These are phyloP conservation scores for Uronychia binucleata DNA, from an alignment of 73 alveolate genomes.

Conservation along the genomic window DNA sequence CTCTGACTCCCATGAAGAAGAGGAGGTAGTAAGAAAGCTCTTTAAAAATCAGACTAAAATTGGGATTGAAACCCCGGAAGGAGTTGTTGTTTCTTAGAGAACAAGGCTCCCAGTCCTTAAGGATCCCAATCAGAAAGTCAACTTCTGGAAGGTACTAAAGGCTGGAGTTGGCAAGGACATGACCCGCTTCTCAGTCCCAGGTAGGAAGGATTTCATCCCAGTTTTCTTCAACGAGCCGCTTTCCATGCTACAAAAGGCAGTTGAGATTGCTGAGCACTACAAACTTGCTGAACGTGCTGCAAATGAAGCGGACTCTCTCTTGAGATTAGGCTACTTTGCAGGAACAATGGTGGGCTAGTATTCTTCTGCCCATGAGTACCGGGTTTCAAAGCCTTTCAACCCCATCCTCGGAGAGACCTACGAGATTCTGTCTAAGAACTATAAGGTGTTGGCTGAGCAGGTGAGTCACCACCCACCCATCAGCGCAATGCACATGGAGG, in stretches of 20 bases:
- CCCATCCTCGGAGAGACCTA: slow-evolving; percentile 92
- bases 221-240: slow-evolving; percentile 94
- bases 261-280: slow-evolving; percentile 85
- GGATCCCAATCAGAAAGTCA: slow-evolving; percentile 36
- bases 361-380: slow-evolving; percentile 62
- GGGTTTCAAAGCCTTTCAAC: slow-evolving; percentile 95
- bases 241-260: slow-evolving; percentile 88
- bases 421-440: slow-evolving; percentile 74
- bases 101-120: slow-evolving; percentile 24
- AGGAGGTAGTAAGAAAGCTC: too few species aligned
- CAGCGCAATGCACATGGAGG: slow-evolving; percentile 86
- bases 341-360: slow-evolving; percentile 82
- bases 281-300: slow-evolving; percentile 64
- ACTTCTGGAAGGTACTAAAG: slow-evolving; percentile 47
- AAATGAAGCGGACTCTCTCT: background rate
- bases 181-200: slow-evolving; percentile 73
- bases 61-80: background rate
- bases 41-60: background rate
- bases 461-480: slow-evolving; percentile 98
- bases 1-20: background rate
- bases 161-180: slow-evolving; percentile 53
- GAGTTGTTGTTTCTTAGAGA: slow-evolving; percentile 13
- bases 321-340: slow-evolving; percentile 60
- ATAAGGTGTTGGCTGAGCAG: slow-evolving; percentile 85
- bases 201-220: slow-evolving; percentile 75